phyloP scores from a whole-genome alignment of 805 yeast genomes.

The Yarrowia sp. region DNA sequence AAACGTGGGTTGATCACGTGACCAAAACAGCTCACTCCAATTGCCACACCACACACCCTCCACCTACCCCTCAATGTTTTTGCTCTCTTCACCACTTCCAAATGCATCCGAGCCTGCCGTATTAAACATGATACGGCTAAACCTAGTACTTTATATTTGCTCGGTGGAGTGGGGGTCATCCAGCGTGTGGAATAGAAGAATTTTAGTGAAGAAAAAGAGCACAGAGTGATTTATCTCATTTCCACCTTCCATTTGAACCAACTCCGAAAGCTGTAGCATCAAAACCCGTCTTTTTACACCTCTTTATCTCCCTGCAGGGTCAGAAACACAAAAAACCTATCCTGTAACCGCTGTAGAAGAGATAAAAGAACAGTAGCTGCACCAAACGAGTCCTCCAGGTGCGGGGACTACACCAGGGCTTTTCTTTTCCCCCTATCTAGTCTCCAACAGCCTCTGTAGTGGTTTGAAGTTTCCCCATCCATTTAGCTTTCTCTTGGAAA shows the following conservation, averaged over 20 bases:
- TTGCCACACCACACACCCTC: no score
- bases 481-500: not conserved
- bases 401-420: not conserved
- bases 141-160: constrained; percentile 9
- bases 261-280: not conserved
- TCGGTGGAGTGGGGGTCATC: not conserved
- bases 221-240: no score
- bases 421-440: not conserved
- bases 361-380: not conserved
- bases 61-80: constrained; percentile 6
- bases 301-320: not conserved
- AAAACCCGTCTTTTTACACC: not conserved
- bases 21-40: not conserved
- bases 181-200: no score
- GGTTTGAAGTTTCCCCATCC: not conserved
- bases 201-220: no score
- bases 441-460: not conserved
- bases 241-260: not conserved
- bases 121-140: constrained; percentile 24
- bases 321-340: not conserved
- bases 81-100: constrained; percentile 19
- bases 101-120: constrained; percentile 14
- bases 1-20: not conserved
- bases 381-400: not conserved
- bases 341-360: not conserved